Conservation (phyloP, 2,329 filamentous ascomycete species). For the Aaosphaeria pasadenensis region DNA sequence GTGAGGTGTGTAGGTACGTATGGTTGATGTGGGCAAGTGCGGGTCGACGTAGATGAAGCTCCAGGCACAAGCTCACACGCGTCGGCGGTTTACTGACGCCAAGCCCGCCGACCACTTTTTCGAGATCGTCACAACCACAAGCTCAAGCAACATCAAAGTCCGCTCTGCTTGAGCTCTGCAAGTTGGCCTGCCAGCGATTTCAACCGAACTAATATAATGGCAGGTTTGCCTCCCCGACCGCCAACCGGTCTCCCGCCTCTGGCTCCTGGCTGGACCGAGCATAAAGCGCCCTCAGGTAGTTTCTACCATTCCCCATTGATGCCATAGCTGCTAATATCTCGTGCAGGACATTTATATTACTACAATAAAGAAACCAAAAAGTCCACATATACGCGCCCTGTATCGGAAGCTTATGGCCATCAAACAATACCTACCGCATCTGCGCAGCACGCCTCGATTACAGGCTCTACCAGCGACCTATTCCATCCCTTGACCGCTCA, state of each 20-base stretch:
- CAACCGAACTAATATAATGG: slow-evolving; percentile 11
- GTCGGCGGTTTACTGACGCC: slow-evolving; percentile 21
- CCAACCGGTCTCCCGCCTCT: slow-evolving; percentile 54
- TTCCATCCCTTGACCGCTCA: slow-evolving; percentile 36
- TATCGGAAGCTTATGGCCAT: slow-evolving; percentile 8
- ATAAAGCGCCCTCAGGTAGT: slow-evolving; percentile 75
- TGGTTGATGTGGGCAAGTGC: slow-evolving; percentile 16
- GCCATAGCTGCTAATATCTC: neutral
- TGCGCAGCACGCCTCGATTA: slow-evolving; percentile 1
- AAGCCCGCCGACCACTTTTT: slow-evolving; percentile 29
- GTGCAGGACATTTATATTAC: slow-evolving; percentile 76
- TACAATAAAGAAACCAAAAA: slow-evolving; percentile 79
- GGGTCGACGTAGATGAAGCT: slow-evolving; percentile 31
- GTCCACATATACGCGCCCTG: slow-evolving; percentile 80
- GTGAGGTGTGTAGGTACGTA: slow-evolving; percentile 6
- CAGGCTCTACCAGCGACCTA: slow-evolving; percentile 6
- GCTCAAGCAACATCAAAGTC: slow-evolving; percentile 7
- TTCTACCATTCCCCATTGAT: no score
- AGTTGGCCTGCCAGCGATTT: neutral
- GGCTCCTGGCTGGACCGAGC: slow-evolving; percentile 84
- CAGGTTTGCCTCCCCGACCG: slow-evolving; percentile 27
- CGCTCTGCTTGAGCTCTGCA: neutral
- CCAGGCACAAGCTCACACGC: slow-evolving; percentile 37
- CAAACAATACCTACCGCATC: slow-evolving; percentile 4
- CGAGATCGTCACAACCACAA: slow-evolving; percentile 9